These are phyloP conservation scores for Hordeum marinum DNA, from an alignment of 176 grass and related monocot genomes.

Conservation along the genomic window DNA sequence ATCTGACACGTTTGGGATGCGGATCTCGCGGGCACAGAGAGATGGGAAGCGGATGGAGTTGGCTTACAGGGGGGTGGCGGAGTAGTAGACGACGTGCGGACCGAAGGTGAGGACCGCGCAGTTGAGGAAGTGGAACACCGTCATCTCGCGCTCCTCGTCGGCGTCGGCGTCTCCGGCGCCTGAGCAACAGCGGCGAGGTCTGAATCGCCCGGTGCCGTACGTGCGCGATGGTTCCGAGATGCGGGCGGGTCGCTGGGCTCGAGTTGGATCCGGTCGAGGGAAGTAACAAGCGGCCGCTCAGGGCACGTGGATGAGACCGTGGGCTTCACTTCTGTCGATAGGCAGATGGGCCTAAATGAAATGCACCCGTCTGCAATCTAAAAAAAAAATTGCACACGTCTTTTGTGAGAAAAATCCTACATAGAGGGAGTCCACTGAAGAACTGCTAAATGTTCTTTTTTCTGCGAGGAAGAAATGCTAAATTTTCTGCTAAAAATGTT, in stretches of 20 bases:
- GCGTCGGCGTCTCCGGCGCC: conserved; percentile 29
- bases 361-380: background rate
- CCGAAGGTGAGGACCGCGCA: conserved; percentile 97
- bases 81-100: conserved; percentile 93
- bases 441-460: too few relatives aligned
- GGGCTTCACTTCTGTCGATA: background rate
- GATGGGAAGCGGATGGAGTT: background rate
- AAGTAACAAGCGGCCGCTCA: background rate
- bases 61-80: conserved; percentile 81
- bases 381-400: too few relatives aligned
- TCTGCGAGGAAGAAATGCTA: too few relatives aligned
- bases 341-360: background rate
- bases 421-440: too few relatives aligned
- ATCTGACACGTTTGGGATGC: conserved; percentile 13
- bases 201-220: background rate
- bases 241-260: conserved; percentile 14
- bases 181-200: conserved; percentile 19
- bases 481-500: too few relatives aligned
- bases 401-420: too few relatives aligned
- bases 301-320: background rate
- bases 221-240: conserved; percentile 1
- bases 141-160: conserved; percentile 43
- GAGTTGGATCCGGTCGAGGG: background rate
- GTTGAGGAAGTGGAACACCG: conserved; percentile 99
- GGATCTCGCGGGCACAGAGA: conserved; percentile 18